Evolutionary conservation across 2,329 filamentous ascomycete species (phyloP), one percentile per base, ranked within the genome.

Genomic region (Venturia aucupariae): DNA sequence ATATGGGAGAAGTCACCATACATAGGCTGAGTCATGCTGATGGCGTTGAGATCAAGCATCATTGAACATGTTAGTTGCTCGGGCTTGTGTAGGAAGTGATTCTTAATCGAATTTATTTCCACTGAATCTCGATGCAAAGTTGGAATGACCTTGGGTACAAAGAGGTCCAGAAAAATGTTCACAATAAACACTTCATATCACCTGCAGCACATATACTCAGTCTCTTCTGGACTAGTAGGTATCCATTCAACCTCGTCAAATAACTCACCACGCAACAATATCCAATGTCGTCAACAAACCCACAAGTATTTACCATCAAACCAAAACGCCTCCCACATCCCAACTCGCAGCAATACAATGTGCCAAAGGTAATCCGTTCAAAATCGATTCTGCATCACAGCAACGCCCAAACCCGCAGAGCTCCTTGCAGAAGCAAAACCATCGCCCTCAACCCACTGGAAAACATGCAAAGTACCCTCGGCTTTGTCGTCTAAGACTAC

Each of bases 341-440:
- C 64, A 65, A 41, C 55, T 65, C 6, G 67, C 65, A 2, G 65
- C 65, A 19, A 30, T 66, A 11, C 59, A 65, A 46, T 44, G 41
- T 17, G n/a, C 35, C 30, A 54, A 60, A 17, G 67, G 65, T 42
- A 35, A 38, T 13, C 73, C 75, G 17, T 75, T 80, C 35, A 60
- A 38, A 38, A 5, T 74, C 64, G 17, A 80, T 48, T 73, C 72
- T 64, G 78, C 3, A 66, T 71, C 0, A 82, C 79, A 0, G 80
- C 78, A 4, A 54, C 42, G 8, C 68, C 69, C n/a, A n/a, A n/a
- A n/a, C n/a, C n/a, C n/a, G n/a, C n/a, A n/a, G n/a, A n/a, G n/a
- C n/a, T 67, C 66, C 1, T 63, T 67, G 24, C 42, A 65, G n/a
- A 70, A 73, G 55, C 51, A 66, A 63, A 46, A 38, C 66, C 38